These are phyloP conservation scores for Gossypium bickii DNA, from an alignment of 345 rosid genomes.

Conservation along the genomic window DNA sequence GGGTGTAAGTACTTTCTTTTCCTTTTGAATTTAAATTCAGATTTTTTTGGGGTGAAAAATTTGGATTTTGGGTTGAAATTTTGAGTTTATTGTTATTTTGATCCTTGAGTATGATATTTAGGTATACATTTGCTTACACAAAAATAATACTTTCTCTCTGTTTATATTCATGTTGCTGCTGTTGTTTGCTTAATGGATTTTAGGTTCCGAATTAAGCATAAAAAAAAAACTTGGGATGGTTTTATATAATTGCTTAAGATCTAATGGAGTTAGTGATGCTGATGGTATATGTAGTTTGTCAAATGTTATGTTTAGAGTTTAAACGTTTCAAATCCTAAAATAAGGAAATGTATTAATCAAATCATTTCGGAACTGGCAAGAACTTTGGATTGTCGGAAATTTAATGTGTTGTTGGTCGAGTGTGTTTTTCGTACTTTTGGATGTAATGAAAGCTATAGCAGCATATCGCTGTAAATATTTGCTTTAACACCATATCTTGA, in stretches of 20 bases:
- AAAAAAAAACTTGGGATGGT: background rate
- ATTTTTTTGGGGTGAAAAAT: background rate
- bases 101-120: background rate
- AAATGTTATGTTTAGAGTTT: background rate
- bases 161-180: background rate
- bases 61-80: no score
- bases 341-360: background rate
- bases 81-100: background rate
- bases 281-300: background rate
- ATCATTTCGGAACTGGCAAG: no score
- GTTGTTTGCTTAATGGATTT: background rate
- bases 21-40: background rate
- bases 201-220: background rate
- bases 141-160: no score
- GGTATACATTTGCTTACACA: background rate
- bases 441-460: background rate
- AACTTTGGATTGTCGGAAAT: background rate
- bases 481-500: no score
- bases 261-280: background rate
- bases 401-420: background rate
- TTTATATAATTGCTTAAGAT: background rate
- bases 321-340: background rate
- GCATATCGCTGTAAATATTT: background rate
- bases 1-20: slow-evolving; percentile 42
- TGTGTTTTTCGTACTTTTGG: background rate